These are phyloP conservation scores for Phytophthora litchii DNA, from an alignment of 352 stramenopile genomes.

Conservation along the genomic window DNA sequence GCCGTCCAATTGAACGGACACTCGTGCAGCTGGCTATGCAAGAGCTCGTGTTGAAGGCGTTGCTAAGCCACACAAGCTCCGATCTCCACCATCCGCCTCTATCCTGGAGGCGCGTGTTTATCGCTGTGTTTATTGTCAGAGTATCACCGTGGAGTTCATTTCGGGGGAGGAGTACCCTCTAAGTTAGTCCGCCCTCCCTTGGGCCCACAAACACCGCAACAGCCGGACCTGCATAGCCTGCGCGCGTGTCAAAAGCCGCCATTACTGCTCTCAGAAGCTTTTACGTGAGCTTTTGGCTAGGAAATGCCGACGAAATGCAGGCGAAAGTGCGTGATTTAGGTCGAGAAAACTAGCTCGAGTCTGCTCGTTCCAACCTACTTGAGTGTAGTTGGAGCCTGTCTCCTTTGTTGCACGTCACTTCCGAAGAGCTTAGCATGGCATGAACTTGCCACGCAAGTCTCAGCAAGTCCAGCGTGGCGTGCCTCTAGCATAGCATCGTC, in stretches of 20 bases:
- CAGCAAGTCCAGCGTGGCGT: conserved; percentile 27
- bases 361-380: conserved; percentile 20
- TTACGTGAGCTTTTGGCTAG: conserved; percentile 35
- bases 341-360: conserved; percentile 1
- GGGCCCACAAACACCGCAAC: conserved; percentile 19
- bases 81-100: conserved; percentile 32
- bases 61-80: conserved; percentile 31
- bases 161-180: conserved; percentile 13
- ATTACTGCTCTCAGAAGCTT: conserved; percentile 37
- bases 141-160: conserved; percentile 14
- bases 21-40: conserved; percentile 17
- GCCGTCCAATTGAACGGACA: conserved; percentile 32
- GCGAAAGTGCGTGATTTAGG: conserved; percentile 1
- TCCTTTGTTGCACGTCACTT: conserved; percentile 1
- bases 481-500: conserved; percentile 22
- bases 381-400: conserved; percentile 18
- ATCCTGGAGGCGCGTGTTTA: conserved; percentile 18
- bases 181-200: conserved; percentile 18
- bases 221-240: conserved; percentile 26
- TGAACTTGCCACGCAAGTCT: conserved; percentile 11
- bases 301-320: conserved; percentile 13
- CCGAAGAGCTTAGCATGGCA: conserved; percentile 1
- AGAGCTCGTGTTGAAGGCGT: conserved; percentile 25
- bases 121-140: conserved; percentile 21
- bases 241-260: conserved; percentile 35